Base-by-base conservation (phyloP, 352 stramenopile genomes). In the Phytophthora sp. region DNA sequence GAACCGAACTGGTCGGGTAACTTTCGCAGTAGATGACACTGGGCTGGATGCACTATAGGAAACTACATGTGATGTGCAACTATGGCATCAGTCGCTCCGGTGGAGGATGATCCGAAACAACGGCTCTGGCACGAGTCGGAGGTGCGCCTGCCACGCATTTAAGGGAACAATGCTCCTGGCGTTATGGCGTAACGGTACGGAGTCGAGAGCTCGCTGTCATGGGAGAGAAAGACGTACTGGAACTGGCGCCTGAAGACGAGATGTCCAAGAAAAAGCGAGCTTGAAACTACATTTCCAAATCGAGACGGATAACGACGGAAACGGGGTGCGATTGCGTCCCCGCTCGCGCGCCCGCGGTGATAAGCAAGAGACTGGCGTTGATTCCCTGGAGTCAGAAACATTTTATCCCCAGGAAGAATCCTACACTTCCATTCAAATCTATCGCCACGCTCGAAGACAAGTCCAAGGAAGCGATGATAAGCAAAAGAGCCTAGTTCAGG, bases 241-340 rank as follows among this genome's bases (percentile, higher is more conserved):
- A 57, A 16, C 31, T 57, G 3, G 51, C 49, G 11, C 16, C 36
- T 2, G 36, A 49, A 49, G 35, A 47, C 21, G 51, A 58, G 4
- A 58, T 58, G 15, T 36, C 51, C 2, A 2, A 9, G 24, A 3
- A 58, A 58, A 9, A n/a, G 6, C 1, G 35, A 16, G 1, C 36
- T 49, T 3, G 15, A 58, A 38, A 54, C 41, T 7, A 53, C 54
- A 30, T 54, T 65, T 29, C 7, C 57, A 65, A 29, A 29, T 65
- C 1, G 57, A 65, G 27, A 57, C 35, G 0, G 57, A 57, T 27
- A 65, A 35, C 3, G 7, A 29, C 3, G 57, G 57, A 3, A 65
- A 65, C 44, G 24, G 57, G 1, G 5, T 64, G 1, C 46, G 46
- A 0, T 65, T 65, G 13, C 35, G 45, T 11, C 36, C 35, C 7